Evolutionary conservation across 257 asterid genomes (phyloP).

Genomic region (Ophiorrhiza pumila): DNA sequence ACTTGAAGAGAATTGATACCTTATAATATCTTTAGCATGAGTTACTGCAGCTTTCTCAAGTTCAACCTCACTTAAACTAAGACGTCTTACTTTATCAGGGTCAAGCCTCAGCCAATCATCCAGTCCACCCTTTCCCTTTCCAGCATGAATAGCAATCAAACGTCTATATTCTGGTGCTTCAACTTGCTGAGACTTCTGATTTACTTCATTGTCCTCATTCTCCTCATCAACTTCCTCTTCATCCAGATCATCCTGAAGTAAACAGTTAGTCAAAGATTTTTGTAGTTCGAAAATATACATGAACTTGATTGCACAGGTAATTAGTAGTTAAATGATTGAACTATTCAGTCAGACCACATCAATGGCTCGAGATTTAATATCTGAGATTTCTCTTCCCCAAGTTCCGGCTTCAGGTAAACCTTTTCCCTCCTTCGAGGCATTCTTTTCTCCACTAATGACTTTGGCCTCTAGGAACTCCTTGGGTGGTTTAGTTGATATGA

Average conservation of each 20-base stretch:
- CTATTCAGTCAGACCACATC: conserved; percentile 37
- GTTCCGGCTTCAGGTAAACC: conserved; percentile 30
- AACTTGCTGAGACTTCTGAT: conserved; percentile 32
- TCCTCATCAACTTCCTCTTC: conserved; percentile 41
- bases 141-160: conserved; percentile 74
- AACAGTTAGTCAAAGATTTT: neutral
- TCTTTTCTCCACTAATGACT: conserved; percentile 29
- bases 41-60: conserved; percentile 51
- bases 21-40: conserved; percentile 46
- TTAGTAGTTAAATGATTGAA: neutral
- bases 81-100: conserved; percentile 58
- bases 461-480: conserved; percentile 50
- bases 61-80: conserved; percentile 74
- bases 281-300: conserved; percentile 2
- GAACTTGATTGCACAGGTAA: neutral
- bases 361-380: conserved; percentile 17
- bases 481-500: conserved; percentile 81
- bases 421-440: conserved; percentile 26
- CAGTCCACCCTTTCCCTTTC: conserved; percentile 67
- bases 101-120: conserved; percentile 54
- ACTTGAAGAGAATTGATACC: conserved; percentile 36
- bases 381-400: conserved; percentile 42
- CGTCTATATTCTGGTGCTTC: conserved; percentile 60
- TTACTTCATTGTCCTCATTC: conserved; percentile 44
- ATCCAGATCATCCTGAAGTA: conserved; percentile 38